phyloP scores from a whole-genome alignment of 192 early-diverging fungal genomes.

The Gigaspora rosea region DNA sequence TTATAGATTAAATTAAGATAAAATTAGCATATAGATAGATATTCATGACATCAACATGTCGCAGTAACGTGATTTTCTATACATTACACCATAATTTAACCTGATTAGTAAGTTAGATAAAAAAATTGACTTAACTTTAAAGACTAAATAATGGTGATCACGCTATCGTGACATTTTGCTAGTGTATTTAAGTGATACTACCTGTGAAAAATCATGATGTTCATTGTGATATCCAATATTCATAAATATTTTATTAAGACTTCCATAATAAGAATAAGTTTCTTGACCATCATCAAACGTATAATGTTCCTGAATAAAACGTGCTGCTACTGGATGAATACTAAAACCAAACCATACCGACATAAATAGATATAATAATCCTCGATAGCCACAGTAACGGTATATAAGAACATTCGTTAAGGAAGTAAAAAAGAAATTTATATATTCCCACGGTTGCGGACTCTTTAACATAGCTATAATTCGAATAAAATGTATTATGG shows the following conservation, averaged over 20 bases:
- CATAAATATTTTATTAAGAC: constrained; percentile 81
- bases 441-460: constrained; percentile 76
- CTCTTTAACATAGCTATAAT: constrained; percentile 67
- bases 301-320: constrained; percentile 98
- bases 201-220: constrained; percentile 88
- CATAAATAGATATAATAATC: constrained; percentile 66
- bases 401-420: constrained; percentile 55
- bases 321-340: constrained; percentile 90
- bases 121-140: too few species aligned
- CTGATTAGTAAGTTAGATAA: neutral
- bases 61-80: constrained; percentile 32
- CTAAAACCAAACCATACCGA: constrained; percentile 83
- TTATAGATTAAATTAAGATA: too few species aligned
- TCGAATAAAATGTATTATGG: constrained; percentile 82
- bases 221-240: constrained; percentile 99
- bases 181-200: neutral
- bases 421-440: constrained; percentile 73
- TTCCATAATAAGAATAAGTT: constrained; percentile 97
- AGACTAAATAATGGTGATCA: too few species aligned
- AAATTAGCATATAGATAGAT: too few species aligned
- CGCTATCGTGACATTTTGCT: too few species aligned
- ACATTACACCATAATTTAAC: neutral
- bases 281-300: constrained; percentile 92
- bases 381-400: constrained; percentile 60
- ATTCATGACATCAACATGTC: too few species aligned